phyloP scores from a whole-genome alignment of 2,329 filamentous ascomycete genomes.

The Alternaria rosae region DNA sequence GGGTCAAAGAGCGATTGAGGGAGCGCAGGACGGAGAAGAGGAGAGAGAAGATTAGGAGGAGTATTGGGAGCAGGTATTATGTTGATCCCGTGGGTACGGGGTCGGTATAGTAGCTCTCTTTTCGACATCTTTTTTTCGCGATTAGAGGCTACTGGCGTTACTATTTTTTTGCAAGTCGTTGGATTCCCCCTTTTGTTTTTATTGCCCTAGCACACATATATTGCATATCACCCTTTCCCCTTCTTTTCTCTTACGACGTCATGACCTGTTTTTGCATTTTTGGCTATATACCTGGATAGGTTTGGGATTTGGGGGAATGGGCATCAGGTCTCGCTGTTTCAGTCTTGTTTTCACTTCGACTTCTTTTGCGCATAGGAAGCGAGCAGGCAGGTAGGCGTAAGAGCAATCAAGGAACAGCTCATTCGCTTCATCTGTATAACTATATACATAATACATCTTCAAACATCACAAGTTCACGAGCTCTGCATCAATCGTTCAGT shows the following conservation, averaged over 20 bases:
- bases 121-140: not conserved
- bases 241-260: slow-evolving; percentile 1
- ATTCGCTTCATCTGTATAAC: not conserved
- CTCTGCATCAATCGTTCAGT: not conserved
- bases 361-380: not conserved
- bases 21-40: slow-evolving; percentile 60
- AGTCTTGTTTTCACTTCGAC: not conserved
- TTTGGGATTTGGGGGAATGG: not conserved
- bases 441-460: not conserved
- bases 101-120: not conserved
- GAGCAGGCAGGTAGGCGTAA: no score
- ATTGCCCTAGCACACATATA: not conserved
- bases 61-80: slow-evolving; percentile 59
- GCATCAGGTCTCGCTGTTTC: not conserved
- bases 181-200: not conserved
- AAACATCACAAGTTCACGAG: not conserved
- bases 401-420: not conserved
- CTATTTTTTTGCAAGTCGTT: not conserved
- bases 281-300: slow-evolving; percentile 5
- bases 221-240: not conserved
- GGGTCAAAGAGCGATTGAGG: slow-evolving; percentile 57
- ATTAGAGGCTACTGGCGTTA: no score
- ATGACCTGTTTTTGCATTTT: slow-evolving; percentile 2
- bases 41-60: slow-evolving; percentile 61
- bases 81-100: slow-evolving; percentile 29